Evolutionary conservation across 345 rosid species (phyloP), one percentile per base, ranked within the genome.

Genomic region (Theobroma cacao): DNA sequence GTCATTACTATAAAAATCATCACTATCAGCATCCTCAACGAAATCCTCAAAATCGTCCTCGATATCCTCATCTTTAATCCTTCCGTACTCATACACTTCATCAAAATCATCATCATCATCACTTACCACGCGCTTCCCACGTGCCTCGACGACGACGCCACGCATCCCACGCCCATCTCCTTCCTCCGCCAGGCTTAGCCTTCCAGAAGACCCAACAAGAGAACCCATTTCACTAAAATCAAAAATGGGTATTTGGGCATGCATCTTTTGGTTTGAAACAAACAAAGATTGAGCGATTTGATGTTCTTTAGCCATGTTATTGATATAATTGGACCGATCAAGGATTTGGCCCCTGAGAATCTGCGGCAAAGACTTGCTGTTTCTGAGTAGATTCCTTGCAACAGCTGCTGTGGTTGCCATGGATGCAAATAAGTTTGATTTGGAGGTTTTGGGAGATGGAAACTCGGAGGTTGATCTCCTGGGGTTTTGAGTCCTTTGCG

Each of bases 271-370:
- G 43, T 33, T 52, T 12, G 61, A 71, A 52, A 71, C 45, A 20
- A 71, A 71, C 12, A 71, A 50, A 50, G 75, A 71, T 52, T 33
- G 61, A 71, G 52, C 61, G 31, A 71, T 33, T 55, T 50, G 75
- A 53, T 33, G 30, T 11, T 52, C 75, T 50, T 71, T 71, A 24
- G 43, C 59, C 8, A 70, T 20, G 40, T 70, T 70, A 5, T 70
- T 68, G 4, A 45, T 8, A 69, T 18, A 13, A 69, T 28, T 71
- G 75, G 75, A 33, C 61, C 60, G 75, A 50, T 61, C 43, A 52
- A 61, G 66, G 40, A 52, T 71, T 50, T 52, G 75, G 31, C 30
- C 61, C 20, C 75, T 61, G 56, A 71, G 18, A 52, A 71, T 52
- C 61, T 50, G 61, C 11, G 61, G 75, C 30, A 71, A 33, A 1